Evolutionary conservation across 2,329 filamentous ascomycete species (phyloP).

Genomic region (Ceratocystis cacaofunesta): DNA sequence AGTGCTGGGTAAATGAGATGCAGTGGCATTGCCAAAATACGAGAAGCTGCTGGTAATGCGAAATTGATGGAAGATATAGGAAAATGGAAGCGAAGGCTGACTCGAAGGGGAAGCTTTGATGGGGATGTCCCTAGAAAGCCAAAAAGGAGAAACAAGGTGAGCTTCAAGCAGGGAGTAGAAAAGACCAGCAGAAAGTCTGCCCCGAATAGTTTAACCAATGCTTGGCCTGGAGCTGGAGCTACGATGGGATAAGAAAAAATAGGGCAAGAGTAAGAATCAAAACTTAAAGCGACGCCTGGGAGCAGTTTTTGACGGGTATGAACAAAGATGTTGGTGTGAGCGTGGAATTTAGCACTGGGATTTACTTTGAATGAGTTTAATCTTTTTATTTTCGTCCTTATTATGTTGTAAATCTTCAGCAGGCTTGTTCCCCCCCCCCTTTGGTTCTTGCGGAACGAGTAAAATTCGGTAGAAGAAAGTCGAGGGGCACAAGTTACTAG

Average conservation of each 20-base stretch:
- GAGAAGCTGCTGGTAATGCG: neutral
- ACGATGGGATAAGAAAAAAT: no score
- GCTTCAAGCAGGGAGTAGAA: neutral
- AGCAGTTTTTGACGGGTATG: neutral
- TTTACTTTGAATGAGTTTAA: neutral
- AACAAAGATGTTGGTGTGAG: neutral
- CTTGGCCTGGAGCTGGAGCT: neutral
- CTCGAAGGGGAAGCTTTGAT: neutral
- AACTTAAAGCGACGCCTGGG: neutral
- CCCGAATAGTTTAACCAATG: neutral
- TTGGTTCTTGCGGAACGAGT: neutral
- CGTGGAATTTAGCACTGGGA: neutral
- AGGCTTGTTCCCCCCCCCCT: neutral
- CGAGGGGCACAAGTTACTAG: no score
- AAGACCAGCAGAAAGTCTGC: neutral
- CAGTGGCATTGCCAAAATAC: neutral
- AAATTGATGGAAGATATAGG: neutral
- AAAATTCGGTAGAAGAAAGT: no score
- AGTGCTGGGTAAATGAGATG: neutral
- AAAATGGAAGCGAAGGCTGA: neutral
- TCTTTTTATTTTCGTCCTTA: neutral
- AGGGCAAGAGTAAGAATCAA: neutral
- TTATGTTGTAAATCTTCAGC: neutral
- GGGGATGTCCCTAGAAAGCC: neutral
- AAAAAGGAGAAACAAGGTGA: constrained; percentile 1